Conservation (phyloP, 192 early-diverging fungal species). For the Phlyctochytrium bullatum region DNA sequence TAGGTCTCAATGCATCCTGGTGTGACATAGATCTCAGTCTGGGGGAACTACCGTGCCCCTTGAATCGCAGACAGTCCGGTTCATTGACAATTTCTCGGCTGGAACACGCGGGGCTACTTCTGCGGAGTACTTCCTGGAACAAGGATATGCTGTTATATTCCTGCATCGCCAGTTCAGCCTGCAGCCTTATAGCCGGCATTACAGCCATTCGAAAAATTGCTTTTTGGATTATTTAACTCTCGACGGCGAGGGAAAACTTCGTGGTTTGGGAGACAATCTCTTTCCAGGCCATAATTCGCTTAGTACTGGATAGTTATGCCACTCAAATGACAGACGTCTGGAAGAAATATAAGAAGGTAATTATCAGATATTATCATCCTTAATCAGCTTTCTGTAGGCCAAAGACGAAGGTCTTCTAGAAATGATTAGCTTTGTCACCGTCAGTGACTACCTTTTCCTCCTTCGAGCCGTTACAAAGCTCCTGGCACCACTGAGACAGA, state of each 20-base stretch:
- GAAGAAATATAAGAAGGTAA: slow-evolving; percentile 62
- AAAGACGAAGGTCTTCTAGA: slow-evolving; percentile 65
- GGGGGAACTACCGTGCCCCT: slow-evolving; percentile 97
- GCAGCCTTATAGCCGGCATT: slow-evolving; percentile 91
- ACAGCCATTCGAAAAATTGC: slow-evolving; percentile 70
- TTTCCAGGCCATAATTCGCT: neutral
- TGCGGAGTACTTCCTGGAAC: slow-evolving; percentile 85
- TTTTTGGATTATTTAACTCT: slow-evolving; percentile 81
- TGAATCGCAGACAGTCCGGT: slow-evolving; percentile 94
- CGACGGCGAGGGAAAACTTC: slow-evolving; percentile 40
- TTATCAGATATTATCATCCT: slow-evolving; percentile 1
- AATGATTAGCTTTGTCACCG: slow-evolving; percentile 82
- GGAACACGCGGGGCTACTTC: slow-evolving; percentile 94
- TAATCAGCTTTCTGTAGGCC: slow-evolving; percentile 48
- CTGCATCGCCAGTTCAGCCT: slow-evolving; percentile 90
- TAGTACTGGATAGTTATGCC: slow-evolving; percentile 68
- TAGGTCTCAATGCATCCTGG: neutral
- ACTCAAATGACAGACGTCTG: slow-evolving; percentile 64
- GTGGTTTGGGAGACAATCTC: neutral
- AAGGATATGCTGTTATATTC: slow-evolving; percentile 94
- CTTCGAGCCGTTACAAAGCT: slow-evolving; percentile 71
- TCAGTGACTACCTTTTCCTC: slow-evolving; percentile 90
- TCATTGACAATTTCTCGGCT: slow-evolving; percentile 98
- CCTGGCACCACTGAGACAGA: slow-evolving; percentile 61
- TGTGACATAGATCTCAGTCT: slow-evolving; percentile 29